Conservation (phyloP, 306 rosid species). For the cucumber (Cucumis sativus) region DNA sequence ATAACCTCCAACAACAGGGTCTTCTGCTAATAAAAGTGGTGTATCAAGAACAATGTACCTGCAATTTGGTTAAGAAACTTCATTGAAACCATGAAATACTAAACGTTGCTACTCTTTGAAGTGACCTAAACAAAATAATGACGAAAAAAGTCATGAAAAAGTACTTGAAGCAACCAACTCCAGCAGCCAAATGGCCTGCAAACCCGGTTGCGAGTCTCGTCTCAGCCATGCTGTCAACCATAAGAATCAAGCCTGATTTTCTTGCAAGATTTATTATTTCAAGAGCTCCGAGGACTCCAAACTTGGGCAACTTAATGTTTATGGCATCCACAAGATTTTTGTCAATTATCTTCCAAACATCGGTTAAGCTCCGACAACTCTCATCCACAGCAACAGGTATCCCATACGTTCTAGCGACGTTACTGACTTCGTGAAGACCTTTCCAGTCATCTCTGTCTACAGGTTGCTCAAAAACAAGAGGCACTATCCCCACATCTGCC, state of each 20-base stretch:
- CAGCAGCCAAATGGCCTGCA: slow-evolving; percentile 22
- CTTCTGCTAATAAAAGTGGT: slow-evolving; percentile 12
- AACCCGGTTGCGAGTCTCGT: slow-evolving; percentile 17
- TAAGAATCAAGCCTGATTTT: slow-evolving; percentile 11
- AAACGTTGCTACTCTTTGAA: not conserved
- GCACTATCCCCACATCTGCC: slow-evolving; percentile 10
- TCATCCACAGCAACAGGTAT: slow-evolving; percentile 14
- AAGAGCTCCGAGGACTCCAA: slow-evolving; percentile 13
- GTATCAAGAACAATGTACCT: slow-evolving; percentile 13
- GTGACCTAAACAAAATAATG: not conserved
- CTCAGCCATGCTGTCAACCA: slow-evolving; percentile 15
- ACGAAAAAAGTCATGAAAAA: not conserved
- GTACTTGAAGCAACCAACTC: slow-evolving; percentile 22
- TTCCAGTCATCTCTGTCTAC: slow-evolving; percentile 17
- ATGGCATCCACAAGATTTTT: slow-evolving; percentile 11
- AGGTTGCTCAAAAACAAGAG: slow-evolving; percentile 20
- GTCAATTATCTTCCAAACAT: not conserved
- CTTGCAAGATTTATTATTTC: slow-evolving; percentile 1
- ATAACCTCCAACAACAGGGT: slow-evolving; percentile 18
- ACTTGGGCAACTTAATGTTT: slow-evolving; percentile 13
- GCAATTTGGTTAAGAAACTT: not conserved
- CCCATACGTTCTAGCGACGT: slow-evolving; percentile 11
- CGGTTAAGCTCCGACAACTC: slow-evolving; percentile 3
- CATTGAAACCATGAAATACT: not conserved
- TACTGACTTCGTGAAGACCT: slow-evolving; percentile 7